phyloP scores from a whole-genome alignment of 306 rosid genomes.

The Cicer cuneatum region DNA sequence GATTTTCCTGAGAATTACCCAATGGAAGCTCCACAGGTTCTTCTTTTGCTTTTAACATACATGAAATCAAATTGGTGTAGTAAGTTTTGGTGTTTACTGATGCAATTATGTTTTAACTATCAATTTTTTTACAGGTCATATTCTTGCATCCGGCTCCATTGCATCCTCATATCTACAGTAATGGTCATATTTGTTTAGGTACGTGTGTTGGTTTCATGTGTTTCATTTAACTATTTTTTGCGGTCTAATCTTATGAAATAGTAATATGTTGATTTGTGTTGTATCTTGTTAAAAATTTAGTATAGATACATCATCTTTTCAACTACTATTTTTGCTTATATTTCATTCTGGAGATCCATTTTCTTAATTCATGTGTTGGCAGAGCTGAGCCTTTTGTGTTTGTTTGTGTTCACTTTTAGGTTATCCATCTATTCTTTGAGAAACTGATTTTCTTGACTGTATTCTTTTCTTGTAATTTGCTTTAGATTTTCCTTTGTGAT shows the following conservation, averaged over 20 bases:
- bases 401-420: slow-evolving; percentile 31
- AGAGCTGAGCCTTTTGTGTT: slow-evolving; percentile 4
- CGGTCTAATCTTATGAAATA: not conserved
- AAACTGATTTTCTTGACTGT: not conserved
- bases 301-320: too few species aligned
- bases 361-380: not conserved
- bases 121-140: slow-evolving; percentile 71
- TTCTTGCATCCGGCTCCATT: slow-evolving; percentile 96
- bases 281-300: not conserved
- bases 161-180: slow-evolving; percentile 98
- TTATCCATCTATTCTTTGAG: slow-evolving; percentile 11
- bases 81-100: slow-evolving; percentile 12
- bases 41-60: not conserved
- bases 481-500: slow-evolving; percentile 22
- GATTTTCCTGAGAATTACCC: slow-evolving; percentile 99
- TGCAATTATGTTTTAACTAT: slow-evolving; percentile 33
- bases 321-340: too few species aligned
- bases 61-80: not conserved
- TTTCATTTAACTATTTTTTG: not conserved
- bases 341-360: not conserved
- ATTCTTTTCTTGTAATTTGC: slow-evolving; percentile 35
- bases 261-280: not conserved
- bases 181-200: slow-evolving; percentile 99
- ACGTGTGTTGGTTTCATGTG: slow-evolving; percentile 10
- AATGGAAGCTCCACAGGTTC: slow-evolving; percentile 99